Percentiles rank a stretch among this genome's conserved stretches.
These are phyloP conservation scores for Hanseniaspora taiwanica DNA, from an alignment of 805 yeast genomes.

Conservation along the genomic window DNA sequence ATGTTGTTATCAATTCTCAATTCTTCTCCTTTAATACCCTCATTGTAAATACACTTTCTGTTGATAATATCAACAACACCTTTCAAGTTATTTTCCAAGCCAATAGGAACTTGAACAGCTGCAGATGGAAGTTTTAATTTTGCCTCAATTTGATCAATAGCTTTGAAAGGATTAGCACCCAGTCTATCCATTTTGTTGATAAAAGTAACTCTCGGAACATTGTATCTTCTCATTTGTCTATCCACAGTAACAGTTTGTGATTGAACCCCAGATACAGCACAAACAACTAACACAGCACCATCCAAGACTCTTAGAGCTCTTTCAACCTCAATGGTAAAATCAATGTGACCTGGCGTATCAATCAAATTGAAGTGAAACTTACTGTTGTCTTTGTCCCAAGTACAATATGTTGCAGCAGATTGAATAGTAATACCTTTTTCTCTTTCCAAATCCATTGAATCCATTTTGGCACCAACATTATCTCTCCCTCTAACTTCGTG, in stretches of 20 bases:
- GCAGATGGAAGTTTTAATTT: constrained; percentile 92
- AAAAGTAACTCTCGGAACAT: constrained; percentile 92
- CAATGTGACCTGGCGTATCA: constrained; percentile 98
- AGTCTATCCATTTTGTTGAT: constrained; percentile 98
- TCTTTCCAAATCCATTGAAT: constrained; percentile 95
- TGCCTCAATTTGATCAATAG: constrained; percentile 77
- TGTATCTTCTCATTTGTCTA: constrained; percentile 96
- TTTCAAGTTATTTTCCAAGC: constrained; percentile 68
- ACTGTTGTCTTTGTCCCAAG: constrained; percentile 68
- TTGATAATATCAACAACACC: constrained; percentile 91
- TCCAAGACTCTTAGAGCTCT: constrained; percentile 95
- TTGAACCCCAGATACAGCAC: constrained; percentile 98
- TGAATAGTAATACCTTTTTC: constrained; percentile 98
- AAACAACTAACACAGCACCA: constrained; percentile 96
- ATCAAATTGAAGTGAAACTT: constrained; percentile 84
- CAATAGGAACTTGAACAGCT: constrained; percentile 96
- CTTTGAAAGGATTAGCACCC: constrained; percentile 97
- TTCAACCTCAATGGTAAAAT: constrained; percentile 96
- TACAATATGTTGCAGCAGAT: constrained; percentile 96
- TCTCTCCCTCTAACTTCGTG: constrained; percentile 96
- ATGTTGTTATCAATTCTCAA: constrained; percentile 45
- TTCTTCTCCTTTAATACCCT: constrained; percentile 80
- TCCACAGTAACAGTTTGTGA: constrained; percentile 98
- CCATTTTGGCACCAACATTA: constrained; percentile 98
- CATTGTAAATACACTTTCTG: constrained; percentile 76